Evolutionary conservation across 352 stramenopile species (phyloP).

Genomic region (Thraustochytrium sp.): DNA sequence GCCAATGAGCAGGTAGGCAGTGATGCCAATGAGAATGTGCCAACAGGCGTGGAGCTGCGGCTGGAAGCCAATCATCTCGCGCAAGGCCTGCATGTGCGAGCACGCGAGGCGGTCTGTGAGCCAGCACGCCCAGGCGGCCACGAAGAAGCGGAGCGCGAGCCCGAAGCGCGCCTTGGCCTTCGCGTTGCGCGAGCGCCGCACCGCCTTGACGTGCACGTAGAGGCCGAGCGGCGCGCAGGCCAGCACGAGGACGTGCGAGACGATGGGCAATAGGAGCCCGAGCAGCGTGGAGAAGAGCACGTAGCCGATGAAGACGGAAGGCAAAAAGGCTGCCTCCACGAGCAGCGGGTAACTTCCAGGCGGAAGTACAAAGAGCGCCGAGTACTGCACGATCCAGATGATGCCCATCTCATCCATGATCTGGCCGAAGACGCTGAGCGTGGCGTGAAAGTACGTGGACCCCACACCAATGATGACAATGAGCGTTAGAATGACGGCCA

Average conservation of each 20-base stretch:
- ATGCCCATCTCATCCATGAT: slow-evolving; percentile 45
- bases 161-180: neutral
- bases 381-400: slow-evolving; percentile 39
- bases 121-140: slow-evolving; percentile 26
- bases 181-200: neutral
- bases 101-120: slow-evolving; percentile 13
- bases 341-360: neutral
- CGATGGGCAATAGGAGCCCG: slow-evolving; percentile 23
- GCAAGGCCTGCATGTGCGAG: neutral
- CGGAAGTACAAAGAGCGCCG: slow-evolving; percentile 25
- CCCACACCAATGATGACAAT: slow-evolving; percentile 31
- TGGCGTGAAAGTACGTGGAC: slow-evolving; percentile 42
- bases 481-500: slow-evolving; percentile 12
- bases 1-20: slow-evolving; percentile 27
- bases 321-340: neutral
- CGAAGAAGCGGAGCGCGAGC: slow-evolving; percentile 12
- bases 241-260: slow-evolving; percentile 33
- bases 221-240: slow-evolving; percentile 9
- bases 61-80: slow-evolving; percentile 17
- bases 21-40: slow-evolving; percentile 23
- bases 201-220: neutral
- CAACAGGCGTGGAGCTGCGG: slow-evolving; percentile 42
- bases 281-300: slow-evolving; percentile 22
- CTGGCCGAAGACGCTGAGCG: slow-evolving; percentile 34
- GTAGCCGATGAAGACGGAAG: slow-evolving; percentile 8